Evolutionary conservation across 169 alveolate genomes (phyloP).

Genomic region (Cryptosporidium bovis): DNA sequence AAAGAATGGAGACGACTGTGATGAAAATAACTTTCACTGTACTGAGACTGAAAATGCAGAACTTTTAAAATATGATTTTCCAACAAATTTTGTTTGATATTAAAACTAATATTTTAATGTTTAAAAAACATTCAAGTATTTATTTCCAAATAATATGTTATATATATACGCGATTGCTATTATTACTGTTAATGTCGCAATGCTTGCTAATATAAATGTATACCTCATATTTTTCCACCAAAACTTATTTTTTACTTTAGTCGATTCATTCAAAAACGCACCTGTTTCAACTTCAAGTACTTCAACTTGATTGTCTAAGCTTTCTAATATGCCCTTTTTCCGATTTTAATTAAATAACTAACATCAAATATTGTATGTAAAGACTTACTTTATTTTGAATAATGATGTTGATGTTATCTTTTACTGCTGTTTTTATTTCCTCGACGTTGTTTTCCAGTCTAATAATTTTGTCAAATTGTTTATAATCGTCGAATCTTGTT

Average conservation of each 20-base stretch:
- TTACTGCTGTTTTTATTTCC: slow-evolving; percentile 30
- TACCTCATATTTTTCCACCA: slow-evolving; percentile 72
- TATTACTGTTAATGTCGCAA: slow-evolving; percentile 6
- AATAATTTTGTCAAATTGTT: slow-evolving; percentile 19
- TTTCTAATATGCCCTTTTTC: slow-evolving; percentile 42
- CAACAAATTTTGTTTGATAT: slow-evolving; percentile 6
- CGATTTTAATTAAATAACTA: neutral
- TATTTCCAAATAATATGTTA: slow-evolving; percentile 21
- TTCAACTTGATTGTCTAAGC: slow-evolving; percentile 45
- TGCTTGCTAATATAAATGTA: slow-evolving; percentile 11
- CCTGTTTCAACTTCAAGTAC: slow-evolving; percentile 59
- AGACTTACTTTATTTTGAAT: slow-evolving; percentile 45
- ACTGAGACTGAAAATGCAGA: neutral
- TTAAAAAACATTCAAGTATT: neutral
- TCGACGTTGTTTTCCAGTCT: slow-evolving; percentile 3
- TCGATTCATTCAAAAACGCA: slow-evolving; percentile 27
- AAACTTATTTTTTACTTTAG: slow-evolving; percentile 35
- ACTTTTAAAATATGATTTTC: slow-evolving; percentile 12
- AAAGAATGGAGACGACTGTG: neutral
- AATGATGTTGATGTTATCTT: slow-evolving; percentile 43
- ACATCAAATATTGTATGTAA: neutral
- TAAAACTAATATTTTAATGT: neutral
- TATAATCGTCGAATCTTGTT: slow-evolving; percentile 14
- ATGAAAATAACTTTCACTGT: neutral
- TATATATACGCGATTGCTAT: slow-evolving; percentile 15